A percentile compares a stretch with the other conserved stretches of the same genome.
Conservation (phyloP, 2,329 filamentous ascomycete species). For the Lecanicillium sp. region DNA sequence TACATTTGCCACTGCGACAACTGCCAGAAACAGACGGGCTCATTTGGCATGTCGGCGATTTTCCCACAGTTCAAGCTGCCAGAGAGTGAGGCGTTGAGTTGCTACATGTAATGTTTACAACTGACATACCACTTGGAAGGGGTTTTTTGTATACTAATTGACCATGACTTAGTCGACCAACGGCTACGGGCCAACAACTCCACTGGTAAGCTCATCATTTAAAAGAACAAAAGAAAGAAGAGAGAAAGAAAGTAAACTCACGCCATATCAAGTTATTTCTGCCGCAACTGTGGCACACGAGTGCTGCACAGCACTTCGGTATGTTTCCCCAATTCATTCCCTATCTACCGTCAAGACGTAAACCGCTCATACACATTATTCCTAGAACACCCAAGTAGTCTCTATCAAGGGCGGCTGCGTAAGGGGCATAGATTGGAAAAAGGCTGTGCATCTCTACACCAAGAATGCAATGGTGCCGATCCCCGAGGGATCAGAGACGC, state of each 20-base stretch:
- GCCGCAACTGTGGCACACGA: slow-evolving; percentile 56
- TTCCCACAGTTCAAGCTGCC: slow-evolving; percentile 59
- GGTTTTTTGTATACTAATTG: too few relatives aligned
- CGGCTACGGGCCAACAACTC: slow-evolving; percentile 45
- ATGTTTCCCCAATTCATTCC: slow-evolving; percentile 15
- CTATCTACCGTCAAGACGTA: slow-evolving; percentile 4
- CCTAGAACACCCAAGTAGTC: slow-evolving; percentile 47
- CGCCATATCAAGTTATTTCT: slow-evolving; percentile 47
- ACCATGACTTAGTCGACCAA: slow-evolving; percentile 39
- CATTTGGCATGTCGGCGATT: slow-evolving; percentile 61
- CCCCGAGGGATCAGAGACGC: slow-evolving; percentile 52
- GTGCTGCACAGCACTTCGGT: slow-evolving; percentile 54
- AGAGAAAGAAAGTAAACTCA: neutral
- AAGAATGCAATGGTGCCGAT: slow-evolving; percentile 61
- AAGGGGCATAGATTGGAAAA: slow-evolving; percentile 51
- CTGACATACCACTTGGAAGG: too few relatives aligned
- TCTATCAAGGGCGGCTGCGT: slow-evolving; percentile 62
- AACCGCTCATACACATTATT: too few relatives aligned
- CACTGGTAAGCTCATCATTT: slow-evolving; percentile 40
- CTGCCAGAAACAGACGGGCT: slow-evolving; percentile 57
- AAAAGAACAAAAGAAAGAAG: neutral
- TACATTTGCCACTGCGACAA: slow-evolving; percentile 65
- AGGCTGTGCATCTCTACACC: slow-evolving; percentile 60
- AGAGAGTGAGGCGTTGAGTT: slow-evolving; percentile 36
- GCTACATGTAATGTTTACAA: slow-evolving; percentile 37